Evolutionary conservation across 1,139 yeast genomes (phyloP).

Genomic region (Yamadazyma membranifaciens): DNA sequence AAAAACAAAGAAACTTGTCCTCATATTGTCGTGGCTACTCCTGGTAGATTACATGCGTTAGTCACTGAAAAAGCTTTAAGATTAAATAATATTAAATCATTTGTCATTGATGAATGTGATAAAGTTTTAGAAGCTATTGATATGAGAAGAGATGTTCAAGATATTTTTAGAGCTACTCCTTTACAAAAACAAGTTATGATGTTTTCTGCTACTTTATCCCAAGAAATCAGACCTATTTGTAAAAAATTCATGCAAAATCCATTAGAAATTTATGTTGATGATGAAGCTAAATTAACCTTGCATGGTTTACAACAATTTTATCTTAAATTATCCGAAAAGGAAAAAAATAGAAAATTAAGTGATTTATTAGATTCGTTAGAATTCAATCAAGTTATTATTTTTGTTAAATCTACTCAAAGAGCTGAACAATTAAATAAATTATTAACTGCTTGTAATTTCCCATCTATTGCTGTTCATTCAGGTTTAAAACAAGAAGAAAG

Average conservation of each 20-base stretch:
- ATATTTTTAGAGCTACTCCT: constrained; percentile 95
- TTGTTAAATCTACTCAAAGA: constrained; percentile 88
- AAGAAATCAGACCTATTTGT: constrained; percentile 94
- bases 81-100: constrained; percentile 86
- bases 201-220: constrained; percentile 96
- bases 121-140: constrained; percentile 89
- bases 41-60: constrained; percentile 94
- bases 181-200: constrained; percentile 99
- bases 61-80: constrained; percentile 89
- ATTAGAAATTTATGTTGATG: constrained; percentile 94
- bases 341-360: constrained; percentile 90
- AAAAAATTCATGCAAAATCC: constrained; percentile 98
- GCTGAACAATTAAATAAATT: constrained; percentile 90
- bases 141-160: constrained; percentile 99
- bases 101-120: constrained; percentile 98
- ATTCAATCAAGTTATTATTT: constrained; percentile 96
- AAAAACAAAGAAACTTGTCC: constrained; percentile 95
- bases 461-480: constrained; percentile 95
- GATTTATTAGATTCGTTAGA: constrained; percentile 92
- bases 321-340: constrained; percentile 83
- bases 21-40: constrained; percentile 96
- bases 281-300: constrained; percentile 93
- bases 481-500: constrained; percentile 97
- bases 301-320: constrained; percentile 98
- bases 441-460: constrained; percentile 92